These are phyloP conservation scores for Hydrangea macrophylla DNA, from an alignment of 148 eudicot species.

Conservation along the genomic window DNA sequence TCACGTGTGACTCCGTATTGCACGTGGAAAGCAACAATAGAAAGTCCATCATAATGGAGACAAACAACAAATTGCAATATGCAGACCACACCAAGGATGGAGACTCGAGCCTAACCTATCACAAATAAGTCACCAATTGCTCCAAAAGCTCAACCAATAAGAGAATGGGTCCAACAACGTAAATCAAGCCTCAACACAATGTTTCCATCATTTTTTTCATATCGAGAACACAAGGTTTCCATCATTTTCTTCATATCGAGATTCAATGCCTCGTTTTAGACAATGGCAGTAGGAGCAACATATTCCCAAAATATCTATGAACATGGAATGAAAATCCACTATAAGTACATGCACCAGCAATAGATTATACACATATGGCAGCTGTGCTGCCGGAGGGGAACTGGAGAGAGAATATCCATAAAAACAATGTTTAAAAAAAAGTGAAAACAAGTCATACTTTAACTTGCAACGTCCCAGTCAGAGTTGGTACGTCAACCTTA, in stretches of 20 bases:
- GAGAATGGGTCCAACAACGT: too few species aligned
- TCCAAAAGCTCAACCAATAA: too few species aligned
- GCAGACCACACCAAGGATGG: too few species aligned
- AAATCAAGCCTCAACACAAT: too few species aligned
- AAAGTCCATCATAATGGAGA: too few species aligned
- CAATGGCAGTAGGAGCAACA: background rate
- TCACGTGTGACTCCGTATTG: too few species aligned
- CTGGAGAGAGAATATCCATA: too few species aligned
- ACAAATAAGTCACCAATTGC: too few species aligned
- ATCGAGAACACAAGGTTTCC: background rate
- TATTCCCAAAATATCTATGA: background rate
- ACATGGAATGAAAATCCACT: background rate
- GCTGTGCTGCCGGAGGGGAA: too few species aligned
- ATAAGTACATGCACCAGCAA: background rate
- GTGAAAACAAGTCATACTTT: slow-evolving; percentile 48
- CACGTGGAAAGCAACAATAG: too few species aligned
- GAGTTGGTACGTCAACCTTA: slow-evolving; percentile 78
- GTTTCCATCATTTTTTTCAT: background rate
- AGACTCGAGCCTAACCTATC: too few species aligned
- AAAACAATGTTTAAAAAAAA: background rate
- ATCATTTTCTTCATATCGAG: background rate
- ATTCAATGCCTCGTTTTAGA: background rate
- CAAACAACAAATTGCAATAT: too few species aligned
- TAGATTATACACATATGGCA: background rate
- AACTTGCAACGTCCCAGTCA: slow-evolving; percentile 51